Evolutionary conservation across 345 rosid genomes (phyloP).

Genomic region (Citrus trifoliata): DNA sequence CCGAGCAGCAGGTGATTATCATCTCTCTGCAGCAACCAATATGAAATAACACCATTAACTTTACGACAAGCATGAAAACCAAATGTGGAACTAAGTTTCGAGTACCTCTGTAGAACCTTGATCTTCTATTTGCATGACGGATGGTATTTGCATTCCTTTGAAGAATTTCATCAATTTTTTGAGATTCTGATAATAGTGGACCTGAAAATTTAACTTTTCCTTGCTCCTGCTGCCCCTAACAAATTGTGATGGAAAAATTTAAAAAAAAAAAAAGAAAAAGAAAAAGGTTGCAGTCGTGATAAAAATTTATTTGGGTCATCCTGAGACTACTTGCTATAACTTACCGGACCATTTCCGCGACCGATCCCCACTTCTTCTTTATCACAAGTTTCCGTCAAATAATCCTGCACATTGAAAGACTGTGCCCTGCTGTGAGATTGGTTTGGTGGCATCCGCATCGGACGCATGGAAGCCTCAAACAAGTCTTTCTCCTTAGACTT

Average conservation of each 20-base stretch:
- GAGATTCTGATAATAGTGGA: conserved; percentile 41
- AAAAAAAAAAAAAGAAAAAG: too few species aligned
- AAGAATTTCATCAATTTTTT: conserved; percentile 40
- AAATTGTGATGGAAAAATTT: not conserved
- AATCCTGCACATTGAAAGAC: conserved; percentile 29
- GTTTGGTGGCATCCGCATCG: conserved; percentile 7
- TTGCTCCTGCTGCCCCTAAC: conserved; percentile 4
- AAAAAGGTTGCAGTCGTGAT: not conserved
- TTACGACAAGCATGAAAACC: not conserved
- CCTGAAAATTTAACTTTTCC: conserved; percentile 37
- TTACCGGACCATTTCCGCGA: conserved; percentile 31
- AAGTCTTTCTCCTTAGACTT: not conserved
- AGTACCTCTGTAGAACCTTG: conserved; percentile 44
- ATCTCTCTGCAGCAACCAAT: conserved; percentile 25
- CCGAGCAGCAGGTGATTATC: not conserved
- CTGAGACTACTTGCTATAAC: not conserved
- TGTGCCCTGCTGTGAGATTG: conserved; percentile 18
- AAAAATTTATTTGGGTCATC: not conserved
- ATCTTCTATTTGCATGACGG: conserved; percentile 43
- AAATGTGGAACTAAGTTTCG: not conserved
- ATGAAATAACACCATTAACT: not conserved
- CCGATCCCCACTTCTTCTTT: conserved; percentile 16
- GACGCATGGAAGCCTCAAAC: not conserved
- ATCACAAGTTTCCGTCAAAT: not conserved
- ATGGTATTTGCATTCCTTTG: conserved; percentile 55